Evolutionary conservation across 176 grass and related monocot species (phyloP).

Genomic region (Aegilops umbellulata): DNA sequence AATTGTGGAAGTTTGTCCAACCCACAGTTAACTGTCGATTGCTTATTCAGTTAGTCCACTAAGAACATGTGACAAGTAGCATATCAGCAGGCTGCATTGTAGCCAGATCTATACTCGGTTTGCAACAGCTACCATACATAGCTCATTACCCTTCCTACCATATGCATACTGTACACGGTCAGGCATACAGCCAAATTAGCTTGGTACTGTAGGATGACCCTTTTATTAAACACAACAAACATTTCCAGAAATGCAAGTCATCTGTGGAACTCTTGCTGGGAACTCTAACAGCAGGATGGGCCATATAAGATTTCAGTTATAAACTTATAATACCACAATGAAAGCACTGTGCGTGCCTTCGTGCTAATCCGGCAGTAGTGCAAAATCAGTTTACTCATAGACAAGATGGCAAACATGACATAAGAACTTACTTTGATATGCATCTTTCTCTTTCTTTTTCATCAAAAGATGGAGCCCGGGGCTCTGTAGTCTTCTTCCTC

Average conservation of each 20-base stretch:
- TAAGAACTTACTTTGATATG: conserved; percentile 67
- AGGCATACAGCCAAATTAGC: not conserved
- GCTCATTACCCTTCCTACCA: not conserved
- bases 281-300: not conserved
- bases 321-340: not conserved
- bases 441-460: conserved; percentile 69
- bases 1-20: not conserved
- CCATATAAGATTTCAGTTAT: not conserved
- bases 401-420: conserved; percentile 4
- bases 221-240: not conserved
- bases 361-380: not conserved
- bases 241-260: not conserved
- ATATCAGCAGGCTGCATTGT: not conserved
- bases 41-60: not conserved
- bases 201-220: not conserved
- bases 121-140: not conserved
- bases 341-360: not conserved
- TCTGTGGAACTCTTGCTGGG: not conserved
- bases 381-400: not conserved
- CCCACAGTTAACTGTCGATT: not conserved
- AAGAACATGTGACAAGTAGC: not conserved
- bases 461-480: conserved; percentile 68
- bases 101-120: conserved; percentile 1
- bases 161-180: not conserved
- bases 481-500: conserved; percentile 58